Base-by-base conservation (phyloP, 2,329 filamentous ascomycete genomes). In the Esteya vermicola region DNA sequence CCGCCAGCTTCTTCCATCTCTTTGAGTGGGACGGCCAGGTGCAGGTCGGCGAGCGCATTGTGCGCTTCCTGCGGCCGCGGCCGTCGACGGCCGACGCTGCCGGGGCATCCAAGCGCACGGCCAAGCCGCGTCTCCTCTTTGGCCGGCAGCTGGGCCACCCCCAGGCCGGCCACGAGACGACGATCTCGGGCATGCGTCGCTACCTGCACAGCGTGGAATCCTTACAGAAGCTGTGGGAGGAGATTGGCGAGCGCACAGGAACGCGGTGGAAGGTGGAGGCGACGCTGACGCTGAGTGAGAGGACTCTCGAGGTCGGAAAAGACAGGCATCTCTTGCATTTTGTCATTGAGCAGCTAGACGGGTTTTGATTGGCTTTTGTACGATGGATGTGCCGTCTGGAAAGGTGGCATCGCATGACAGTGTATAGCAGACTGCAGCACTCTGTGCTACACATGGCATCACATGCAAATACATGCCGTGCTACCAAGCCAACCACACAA, bases 201-300 rank as follows among this genome's bases (percentile, higher is more conserved):
- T 66, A 59, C 43, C 48, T 57, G 3, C 63, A 67, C 50, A 58
- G 63, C 38, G 48, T 54, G n/a, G 48, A 48, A 20, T 61, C 57
- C 14, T 63, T 64, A 57, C 58, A 60, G 48, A 45, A 51, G 39
- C 47, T 63, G 47, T 65, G 61, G 61, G 48, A 57, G 25, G 51
- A 57, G 32, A 54, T 61, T 34, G 57, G 57, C 13, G 40, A 52
- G 6, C 44, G 50, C 35, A 52, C 57, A 14, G 54, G 22, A 4
- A 38, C 34, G 9, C 22, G 13, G 3, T 42, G 34, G 40, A 6
- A 33, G 16, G 38, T 40, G 3, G n/a, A n/a, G n/a, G n/a, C n/a
- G n/a, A n/a, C n/a, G n/a, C n/a, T n/a, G n/a, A n/a, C n/a, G n/a
- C n/a, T n/a, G n/a, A n/a, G n/a, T n/a, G n/a, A n/a, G n/a, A n/a